Evolutionary conservation across 148 eudicot genomes (phyloP), one percentile per base, ranked within the genome.

Genomic region (Silene latifolia): DNA sequence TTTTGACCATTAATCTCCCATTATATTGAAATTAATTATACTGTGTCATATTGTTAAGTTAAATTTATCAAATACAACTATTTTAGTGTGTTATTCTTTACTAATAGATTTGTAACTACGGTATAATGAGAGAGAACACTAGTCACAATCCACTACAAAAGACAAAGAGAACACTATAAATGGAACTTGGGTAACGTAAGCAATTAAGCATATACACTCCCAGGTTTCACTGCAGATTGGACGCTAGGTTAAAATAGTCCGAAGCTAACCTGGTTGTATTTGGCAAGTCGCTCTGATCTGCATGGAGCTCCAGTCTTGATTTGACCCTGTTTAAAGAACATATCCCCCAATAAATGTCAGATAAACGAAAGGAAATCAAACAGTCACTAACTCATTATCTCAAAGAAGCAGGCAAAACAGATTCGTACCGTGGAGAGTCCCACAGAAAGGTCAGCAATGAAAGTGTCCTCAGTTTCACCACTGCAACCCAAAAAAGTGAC

Each of bases 391-490:
- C 35, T 32, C 35, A 39, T 19, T 65, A 46, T 11, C 24, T 17
- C 35, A 15, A 58, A 8, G 12, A 2, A 9, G 2, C 60, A 59
- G 54, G 29, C 29, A 27, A 4, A 35, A 12, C 44, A 14, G n/a
- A 9, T 18, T 19, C 75, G 72, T 93, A 93, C 98, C 89, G 98
- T 94, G 71, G 98, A 78, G 85, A 94, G 88, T 79, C 98, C 98
- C 58, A 94, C 98, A 47, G 98, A 80, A 62, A 94, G 95, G 80
- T 94, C 98, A 79, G 98, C 98, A 80, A 94, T 91, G 91, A 94
- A 94, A 71, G 97, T 91, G 80, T 94, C 98, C 74, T 94, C 98
- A 0, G 98, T 94, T 73, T 94, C 97, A 63, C 98, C 98, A 90
- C 98, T 94, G 82, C 81, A 83, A 73, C 47, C 13, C 12, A 59